Evolutionary conservation across 2,329 filamentous ascomycete species (phyloP).

Genomic region (Fusarium haematococcum): DNA sequence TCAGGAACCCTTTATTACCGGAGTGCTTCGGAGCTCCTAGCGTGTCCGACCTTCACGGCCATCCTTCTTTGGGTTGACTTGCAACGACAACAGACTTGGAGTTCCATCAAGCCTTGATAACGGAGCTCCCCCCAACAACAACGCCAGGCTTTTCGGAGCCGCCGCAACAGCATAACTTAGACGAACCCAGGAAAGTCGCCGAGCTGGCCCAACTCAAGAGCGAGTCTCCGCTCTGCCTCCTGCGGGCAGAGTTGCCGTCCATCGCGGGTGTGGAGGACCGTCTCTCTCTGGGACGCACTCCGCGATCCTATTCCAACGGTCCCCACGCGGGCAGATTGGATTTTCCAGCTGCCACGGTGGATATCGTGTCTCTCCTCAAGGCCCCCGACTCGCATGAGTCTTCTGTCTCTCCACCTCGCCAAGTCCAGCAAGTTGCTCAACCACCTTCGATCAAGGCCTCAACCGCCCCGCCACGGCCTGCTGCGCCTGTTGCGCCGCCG

Average conservation of each 20-base stretch:
- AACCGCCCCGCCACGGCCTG: conserved; percentile 34
- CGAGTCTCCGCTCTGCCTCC: conserved; percentile 55
- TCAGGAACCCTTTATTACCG: conserved; percentile 10
- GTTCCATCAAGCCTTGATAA: conserved; percentile 19
- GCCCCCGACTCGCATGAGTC: conserved; percentile 79
- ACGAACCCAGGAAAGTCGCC: conserved; percentile 43
- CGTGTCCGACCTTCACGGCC: conserved; percentile 3
- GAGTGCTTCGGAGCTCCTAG: background rate
- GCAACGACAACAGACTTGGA: conserved; percentile 10
- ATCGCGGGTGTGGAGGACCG: conserved; percentile 44
- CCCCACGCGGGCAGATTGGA: conserved; percentile 42
- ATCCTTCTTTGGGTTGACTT: conserved; percentile 1
- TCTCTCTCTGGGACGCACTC: conserved; percentile 45
- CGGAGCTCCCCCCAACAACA: conserved; percentile 24
- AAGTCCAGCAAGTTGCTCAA: conserved; percentile 40
- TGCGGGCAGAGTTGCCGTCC: conserved; percentile 54
- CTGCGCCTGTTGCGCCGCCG: conserved; percentile 39
- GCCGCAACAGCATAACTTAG: conserved; percentile 26
- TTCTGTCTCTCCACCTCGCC: conserved; percentile 59
- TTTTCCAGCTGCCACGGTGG: conserved; percentile 78
- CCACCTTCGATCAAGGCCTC: conserved; percentile 38
- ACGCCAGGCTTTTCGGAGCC: conserved; percentile 36
- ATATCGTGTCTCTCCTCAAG: conserved; percentile 93
- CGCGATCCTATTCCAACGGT: conserved; percentile 46
- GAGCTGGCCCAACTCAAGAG: conserved; percentile 58